These are phyloP conservation scores for Phytopythium montanum DNA, from an alignment of 352 stramenopile genomes.

Conservation along the genomic window DNA sequence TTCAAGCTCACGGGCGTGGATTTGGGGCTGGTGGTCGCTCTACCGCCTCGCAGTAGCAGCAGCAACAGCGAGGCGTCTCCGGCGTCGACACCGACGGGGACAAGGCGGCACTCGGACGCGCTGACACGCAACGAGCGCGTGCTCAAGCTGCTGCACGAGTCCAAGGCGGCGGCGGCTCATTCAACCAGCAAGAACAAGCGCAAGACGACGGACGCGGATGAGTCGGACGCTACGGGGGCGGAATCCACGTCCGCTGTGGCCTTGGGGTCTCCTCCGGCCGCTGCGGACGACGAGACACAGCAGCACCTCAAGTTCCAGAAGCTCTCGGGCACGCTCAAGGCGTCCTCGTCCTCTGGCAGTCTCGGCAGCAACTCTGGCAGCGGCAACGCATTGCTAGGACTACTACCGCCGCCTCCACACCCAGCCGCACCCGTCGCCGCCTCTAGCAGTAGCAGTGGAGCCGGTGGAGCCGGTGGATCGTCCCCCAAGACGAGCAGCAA, in stretches of 20 bases:
- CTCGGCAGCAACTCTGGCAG: slow-evolving; percentile 31
- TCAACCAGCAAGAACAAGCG: slow-evolving; percentile 39
- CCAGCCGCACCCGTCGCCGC: slow-evolving; percentile 17
- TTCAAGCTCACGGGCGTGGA: slow-evolving; percentile 82
- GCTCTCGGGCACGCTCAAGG: slow-evolving; percentile 40
- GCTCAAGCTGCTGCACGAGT: slow-evolving; percentile 46
- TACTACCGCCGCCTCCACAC: slow-evolving; percentile 35
- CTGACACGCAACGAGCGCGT: slow-evolving; percentile 54
- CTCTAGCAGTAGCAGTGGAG: slow-evolving; percentile 10
- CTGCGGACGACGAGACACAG: slow-evolving; percentile 19
- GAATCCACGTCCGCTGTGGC: slow-evolving; percentile 4
- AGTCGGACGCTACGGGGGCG: slow-evolving; percentile 7
- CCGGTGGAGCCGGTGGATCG: slow-evolving; percentile 16
- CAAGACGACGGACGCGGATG: slow-evolving; percentile 43
- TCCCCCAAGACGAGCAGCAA: slow-evolving; percentile 37
- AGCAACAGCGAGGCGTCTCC: too few relatives aligned
- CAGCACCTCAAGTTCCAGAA: slow-evolving; percentile 52
- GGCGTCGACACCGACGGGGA: background rate
- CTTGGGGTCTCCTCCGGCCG: slow-evolving; percentile 4
- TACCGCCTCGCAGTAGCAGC: slow-evolving; percentile 13
- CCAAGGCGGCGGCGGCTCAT: slow-evolving; percentile 5
- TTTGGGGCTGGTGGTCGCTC: slow-evolving; percentile 39
- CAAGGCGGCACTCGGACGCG: slow-evolving; percentile 33
- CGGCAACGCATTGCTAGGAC: slow-evolving; percentile 31
- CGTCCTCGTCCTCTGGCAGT: slow-evolving; percentile 41